Base-by-base conservation (phyloP, 1,139 yeast genomes). In the Candida gigantensis region DNA sequence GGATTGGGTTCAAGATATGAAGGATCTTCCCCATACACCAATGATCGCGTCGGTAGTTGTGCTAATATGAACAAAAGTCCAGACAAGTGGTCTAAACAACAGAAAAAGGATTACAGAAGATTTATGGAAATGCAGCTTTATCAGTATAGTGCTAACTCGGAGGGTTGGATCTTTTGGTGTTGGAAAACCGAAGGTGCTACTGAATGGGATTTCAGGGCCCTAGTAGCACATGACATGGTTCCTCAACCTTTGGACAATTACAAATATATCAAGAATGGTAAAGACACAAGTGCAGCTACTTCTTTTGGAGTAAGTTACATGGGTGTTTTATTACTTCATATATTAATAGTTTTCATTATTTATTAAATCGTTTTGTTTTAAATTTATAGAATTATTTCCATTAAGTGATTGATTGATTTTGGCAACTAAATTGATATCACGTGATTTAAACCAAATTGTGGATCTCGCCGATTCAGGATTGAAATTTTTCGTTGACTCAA, bases 1-100 rank as follows among this genome's bases (percentile, higher is more conserved):
- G 87, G 88, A 32, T 70, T 81, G 39, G 96, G 96, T 35, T 82
- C 97, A 17, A 79, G 97, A 52, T 89, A 75, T 64, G 89, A 86
- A 35, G 76, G 77, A 9, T 63, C 61, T 16, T 34, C 45, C 3
- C 69, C 81, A 1, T 68, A 65, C 50, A 35, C 34, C 7, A 68
- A 64, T 31, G 57, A 63, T 15, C 55, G 51, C 6, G 58, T 67
- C 12, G 70, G 70, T 3, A 47, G 43, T 11, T 65, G 71, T 36
- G 43, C 49, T 8, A 43, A 52, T 20, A 51, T 60, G 32, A 58
- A 58, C 41, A 11, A 13, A 7, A 51, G 65, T 24, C 57, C 58
- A 65, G 57, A 29, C 34, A 65, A 35, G 58, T 79, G 69, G 68
- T 53, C 52, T 34, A 58, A 47, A 40, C 43, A 24, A 48, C 63